A percentile compares a stretch with the other conserved stretches of the same genome.
phyloP scores from a whole-genome alignment of 805 yeast species.

The Vanderwaltozyma verrucispora region DNA sequence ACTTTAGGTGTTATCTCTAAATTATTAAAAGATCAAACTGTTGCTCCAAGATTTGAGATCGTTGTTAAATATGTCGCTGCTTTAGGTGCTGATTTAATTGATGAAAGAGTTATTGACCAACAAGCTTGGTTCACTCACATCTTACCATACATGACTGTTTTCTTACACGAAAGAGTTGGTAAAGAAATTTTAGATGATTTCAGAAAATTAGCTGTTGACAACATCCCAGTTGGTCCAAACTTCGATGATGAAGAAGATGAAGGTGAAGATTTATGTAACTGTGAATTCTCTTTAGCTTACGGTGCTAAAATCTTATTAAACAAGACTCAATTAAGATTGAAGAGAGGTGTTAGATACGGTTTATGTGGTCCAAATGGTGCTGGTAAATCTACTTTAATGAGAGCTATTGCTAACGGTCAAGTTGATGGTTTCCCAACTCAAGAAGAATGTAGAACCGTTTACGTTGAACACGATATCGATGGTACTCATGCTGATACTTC shows the following conservation, averaged over 20 bases:
- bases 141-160: slow-evolving; percentile 90
- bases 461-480: slow-evolving; percentile 99
- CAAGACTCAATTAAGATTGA: slow-evolving; percentile 98
- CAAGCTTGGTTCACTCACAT: slow-evolving; percentile 81
- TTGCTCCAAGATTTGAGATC: slow-evolving; percentile 67
- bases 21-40: slow-evolving; percentile 56
- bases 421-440: slow-evolving; percentile 99
- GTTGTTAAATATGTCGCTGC: slow-evolving; percentile 82
- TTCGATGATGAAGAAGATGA: slow-evolving; percentile 97
- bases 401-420: slow-evolving; percentile 95
- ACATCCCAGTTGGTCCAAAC: slow-evolving; percentile 93
- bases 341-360: slow-evolving; percentile 99
- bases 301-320: slow-evolving; percentile 99
- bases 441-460: slow-evolving; percentile 97
- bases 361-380: slow-evolving; percentile 99
- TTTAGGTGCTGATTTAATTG: slow-evolving; percentile 97
- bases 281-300: slow-evolving; percentile 99
- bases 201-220: slow-evolving; percentile 94
- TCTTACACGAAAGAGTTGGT: slow-evolving; percentile 88
- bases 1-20: slow-evolving; percentile 73
- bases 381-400: slow-evolving; percentile 98
- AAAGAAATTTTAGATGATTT: slow-evolving; percentile 84
- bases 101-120: slow-evolving; percentile 93
- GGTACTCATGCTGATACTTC: slow-evolving; percentile 96
- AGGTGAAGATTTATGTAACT: slow-evolving; percentile 99